Conservation (phyloP, 768 basidiomycete species). For the Lentinula sp. region DNA sequence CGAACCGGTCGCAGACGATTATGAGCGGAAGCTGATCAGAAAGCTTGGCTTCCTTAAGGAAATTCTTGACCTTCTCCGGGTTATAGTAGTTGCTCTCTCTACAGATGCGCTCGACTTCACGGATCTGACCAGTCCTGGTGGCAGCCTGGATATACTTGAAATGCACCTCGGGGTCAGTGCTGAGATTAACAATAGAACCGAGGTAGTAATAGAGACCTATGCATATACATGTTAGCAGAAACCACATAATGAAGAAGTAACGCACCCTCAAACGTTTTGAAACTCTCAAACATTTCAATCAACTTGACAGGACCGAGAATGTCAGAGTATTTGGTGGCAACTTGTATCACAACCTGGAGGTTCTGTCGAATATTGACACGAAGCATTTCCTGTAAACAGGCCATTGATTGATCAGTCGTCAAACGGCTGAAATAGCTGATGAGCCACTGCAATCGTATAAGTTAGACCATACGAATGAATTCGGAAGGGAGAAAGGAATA, state of each 20-base stretch:
- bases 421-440: slow-evolving; percentile 95
- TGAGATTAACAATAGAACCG: slow-evolving; percentile 95
- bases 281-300: slow-evolving; percentile 97
- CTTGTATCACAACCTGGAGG: slow-evolving; percentile 91
- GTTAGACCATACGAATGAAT: background rate
- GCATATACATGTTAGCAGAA: background rate
- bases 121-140: slow-evolving; percentile 94
- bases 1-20: slow-evolving; percentile 99
- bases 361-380: slow-evolving; percentile 96
- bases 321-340: slow-evolving; percentile 98
- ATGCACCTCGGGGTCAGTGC: slow-evolving; percentile 93
- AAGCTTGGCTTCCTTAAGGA: slow-evolving; percentile 98
- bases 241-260: background rate
- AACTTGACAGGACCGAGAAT: slow-evolving; percentile 95
- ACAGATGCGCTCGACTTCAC: slow-evolving; percentile 98
- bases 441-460: slow-evolving; percentile 61
- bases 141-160: slow-evolving; percentile 99
- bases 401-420: slow-evolving; percentile 96
- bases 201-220: slow-evolving; percentile 95
- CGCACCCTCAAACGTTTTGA: slow-evolving; percentile 93
- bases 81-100: slow-evolving; percentile 97
- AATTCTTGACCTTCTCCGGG: slow-evolving; percentile 99
- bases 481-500: slow-evolving; percentile 17
- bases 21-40: slow-evolving; percentile 96
- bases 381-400: slow-evolving; percentile 96